Evolutionary conservation across 768 basidiomycete species (phyloP), one percentile per base, ranked within the genome.

Genomic region (Lentinula guzmanii): DNA sequence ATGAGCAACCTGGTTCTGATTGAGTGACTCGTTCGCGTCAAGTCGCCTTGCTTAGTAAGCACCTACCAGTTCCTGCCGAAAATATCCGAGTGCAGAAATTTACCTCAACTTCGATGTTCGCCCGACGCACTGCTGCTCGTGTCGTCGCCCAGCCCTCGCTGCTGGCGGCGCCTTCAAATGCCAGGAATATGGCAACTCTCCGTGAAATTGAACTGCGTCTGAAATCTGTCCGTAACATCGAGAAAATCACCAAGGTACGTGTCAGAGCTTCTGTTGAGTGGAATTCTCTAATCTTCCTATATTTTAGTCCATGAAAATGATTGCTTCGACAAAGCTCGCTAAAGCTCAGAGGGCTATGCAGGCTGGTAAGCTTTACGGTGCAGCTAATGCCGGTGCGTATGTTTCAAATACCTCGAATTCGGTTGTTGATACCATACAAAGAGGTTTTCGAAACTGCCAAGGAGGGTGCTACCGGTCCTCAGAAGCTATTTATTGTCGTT

Each of bases 161-260:
- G 43, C 70, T 75, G 68, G 77, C 77, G 63, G 77, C 78, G 60
- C 81, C 84, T 66, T 68, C 72, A 45, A 74, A 75, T 66, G 85
- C 88, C 70, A 86, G 91, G 69, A 93, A 90, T 77, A 93, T 94
- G 95, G 97, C 96, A 45, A 98, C 97, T 63, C 87, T 99, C 66
- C 90, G 95, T 66, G 96, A 99, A 80, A 91, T 99, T 71, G 96
- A 99, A 82, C 76, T 93, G 74, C 89, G 96, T 69, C 84, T 92
- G 77, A 93, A 96, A 86, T 97, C 94, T 52, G 96, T 98, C 70
- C 83, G 84, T 75, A 97, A 97, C 81, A 96, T 96, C 74, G 93
- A 97, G 85, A 98, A 98, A 91, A 98, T 99, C 81, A 98, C 96
- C 63, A 96, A 97, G 82, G 95, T 93, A 65, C 24, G 13, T 16